A percentile compares a stretch with the other conserved stretches of the same genome.
Conservation (phyloP, 345 rosid genomes). For the Eucalyptus victrix region DNA sequence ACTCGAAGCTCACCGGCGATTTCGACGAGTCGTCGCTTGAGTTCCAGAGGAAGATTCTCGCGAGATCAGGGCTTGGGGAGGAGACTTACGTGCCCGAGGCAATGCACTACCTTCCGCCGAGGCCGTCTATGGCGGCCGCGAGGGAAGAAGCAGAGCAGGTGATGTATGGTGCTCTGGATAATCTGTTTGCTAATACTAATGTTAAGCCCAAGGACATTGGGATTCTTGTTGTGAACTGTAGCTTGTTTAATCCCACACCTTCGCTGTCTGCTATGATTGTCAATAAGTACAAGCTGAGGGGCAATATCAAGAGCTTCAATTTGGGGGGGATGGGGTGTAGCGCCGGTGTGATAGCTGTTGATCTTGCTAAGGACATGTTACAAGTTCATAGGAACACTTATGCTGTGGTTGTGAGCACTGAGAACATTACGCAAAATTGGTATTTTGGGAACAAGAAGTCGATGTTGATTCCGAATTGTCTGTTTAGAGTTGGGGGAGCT, state of each 20-base stretch:
- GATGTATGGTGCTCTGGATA: slow-evolving; percentile 78
- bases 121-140: slow-evolving; percentile 77
- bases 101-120: slow-evolving; percentile 63
- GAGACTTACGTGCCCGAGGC: slow-evolving; percentile 87
- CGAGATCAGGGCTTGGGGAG: slow-evolving; percentile 84
- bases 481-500: slow-evolving; percentile 80
- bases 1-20: slow-evolving; percentile 44
- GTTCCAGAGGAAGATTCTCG: slow-evolving; percentile 76
- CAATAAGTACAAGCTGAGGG: slow-evolving; percentile 73
- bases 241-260: slow-evolving; percentile 92
- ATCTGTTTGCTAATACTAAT: slow-evolving; percentile 52
- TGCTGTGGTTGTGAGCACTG: slow-evolving; percentile 87
- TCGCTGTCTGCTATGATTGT: slow-evolving; percentile 86
- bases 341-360: slow-evolving; percentile 81
- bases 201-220: slow-evolving; percentile 82
- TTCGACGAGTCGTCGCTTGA: slow-evolving; percentile 75
- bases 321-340: slow-evolving; percentile 95
- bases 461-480: slow-evolving; percentile 81
- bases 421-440: slow-evolving; percentile 91
- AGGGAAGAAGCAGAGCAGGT: slow-evolving; percentile 91
- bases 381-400: slow-evolving; percentile 84
- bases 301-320: slow-evolving; percentile 58
- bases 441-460: slow-evolving; percentile 89
- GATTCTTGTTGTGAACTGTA: slow-evolving; percentile 75
- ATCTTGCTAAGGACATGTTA: slow-evolving; percentile 73